Base-by-base conservation (phyloP, 2,329 filamentous ascomycete genomes). In the Cryphonectria carpinicola region DNA sequence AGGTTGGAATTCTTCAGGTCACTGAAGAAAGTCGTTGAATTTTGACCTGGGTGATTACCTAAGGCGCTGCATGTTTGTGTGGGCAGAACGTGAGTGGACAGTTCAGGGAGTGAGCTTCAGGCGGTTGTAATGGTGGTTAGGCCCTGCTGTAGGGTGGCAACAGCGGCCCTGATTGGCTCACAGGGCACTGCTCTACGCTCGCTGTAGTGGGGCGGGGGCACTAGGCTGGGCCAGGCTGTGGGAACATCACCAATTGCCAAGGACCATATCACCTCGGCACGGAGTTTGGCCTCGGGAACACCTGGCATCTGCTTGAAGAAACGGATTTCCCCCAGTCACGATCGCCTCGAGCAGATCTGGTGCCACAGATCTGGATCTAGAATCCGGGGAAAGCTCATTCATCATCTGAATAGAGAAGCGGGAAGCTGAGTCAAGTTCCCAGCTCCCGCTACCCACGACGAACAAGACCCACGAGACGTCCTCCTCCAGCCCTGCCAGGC, bases 381-480 rank as follows among this genome's bases (percentile, higher is more conserved):
- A 35, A 35, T n/a, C 43, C 10, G 28, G 41, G 63, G 43, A 49
- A 49, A 28, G 63, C 43, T 22, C 63, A 49, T 65, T 19, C 41
- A 22, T 13, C 32, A 39, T 39, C 58, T 39, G 35, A 14, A 39
- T 61, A 39, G 22, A 13, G 58, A 61, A 61, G 58, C 58, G 35
- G 35, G 32, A 61, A 61, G 54, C 28, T n/a, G 58, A 61, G 32
- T 61, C 58, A 60, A 56, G n/a, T 43, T 37, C 58, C 66, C 39
- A 68, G 28, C 10, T 56, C 71, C 68, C 71, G 69, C 68, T 72
- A 72, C 71, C 71, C 71, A 72, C 63, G 63, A 10, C 63, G 37
- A 46, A 49, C 63, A 65, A 65, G 69, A 62, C 69, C 71, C 71
- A 72, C 71, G 71, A 71, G 35, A 61, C 65, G 54, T 68, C 69